Percentiles rank a stretch among this genome's conserved stretches.
phyloP scores from a whole-genome alignment of 257 asterid genomes.

The Fraxinus americana region DNA sequence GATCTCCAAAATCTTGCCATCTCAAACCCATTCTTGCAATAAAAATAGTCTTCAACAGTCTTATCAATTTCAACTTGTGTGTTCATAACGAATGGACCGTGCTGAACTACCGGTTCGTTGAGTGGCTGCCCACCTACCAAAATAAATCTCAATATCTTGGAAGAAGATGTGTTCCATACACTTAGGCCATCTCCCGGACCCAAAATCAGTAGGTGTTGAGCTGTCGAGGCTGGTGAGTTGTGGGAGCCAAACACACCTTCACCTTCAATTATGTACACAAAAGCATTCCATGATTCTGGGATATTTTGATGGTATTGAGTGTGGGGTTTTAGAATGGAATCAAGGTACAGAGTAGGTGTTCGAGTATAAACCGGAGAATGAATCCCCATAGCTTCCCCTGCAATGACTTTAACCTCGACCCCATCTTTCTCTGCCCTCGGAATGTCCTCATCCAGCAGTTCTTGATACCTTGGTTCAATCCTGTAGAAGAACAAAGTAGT shows the following conservation, averaged over 20 bases:
- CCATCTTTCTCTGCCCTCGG: constrained; percentile 70
- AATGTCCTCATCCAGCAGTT: constrained; percentile 59
- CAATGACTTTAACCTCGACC: constrained; percentile 73
- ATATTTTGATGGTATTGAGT: constrained; percentile 64
- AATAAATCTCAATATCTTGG: constrained; percentile 57
- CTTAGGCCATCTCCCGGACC: constrained; percentile 88
- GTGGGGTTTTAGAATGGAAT: constrained; percentile 61
- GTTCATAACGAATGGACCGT: constrained; percentile 98
- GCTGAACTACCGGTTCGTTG: constrained; percentile 79
- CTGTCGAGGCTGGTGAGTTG: constrained; percentile 40
- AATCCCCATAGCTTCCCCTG: constrained; percentile 94
- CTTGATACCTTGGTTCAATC: constrained; percentile 93
- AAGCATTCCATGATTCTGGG: constrained; percentile 81
- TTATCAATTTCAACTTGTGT: constrained; percentile 78
- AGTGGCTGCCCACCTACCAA: constrained; percentile 80
- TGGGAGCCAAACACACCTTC: constrained; percentile 69
- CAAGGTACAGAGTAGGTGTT: constrained; percentile 92
- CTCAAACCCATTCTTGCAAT: constrained; percentile 84
- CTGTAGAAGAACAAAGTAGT: constrained; percentile 34
- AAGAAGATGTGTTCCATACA: constrained; percentile 70
- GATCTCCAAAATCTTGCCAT: constrained; percentile 80
- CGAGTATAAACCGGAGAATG: constrained; percentile 79
- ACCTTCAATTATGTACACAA: constrained; percentile 72
- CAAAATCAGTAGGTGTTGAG: constrained; percentile 73
- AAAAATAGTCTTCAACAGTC: constrained; percentile 76